Conservation (phyloP, 805 yeast genomes). For the Cyberlindnera lachancei region DNA sequence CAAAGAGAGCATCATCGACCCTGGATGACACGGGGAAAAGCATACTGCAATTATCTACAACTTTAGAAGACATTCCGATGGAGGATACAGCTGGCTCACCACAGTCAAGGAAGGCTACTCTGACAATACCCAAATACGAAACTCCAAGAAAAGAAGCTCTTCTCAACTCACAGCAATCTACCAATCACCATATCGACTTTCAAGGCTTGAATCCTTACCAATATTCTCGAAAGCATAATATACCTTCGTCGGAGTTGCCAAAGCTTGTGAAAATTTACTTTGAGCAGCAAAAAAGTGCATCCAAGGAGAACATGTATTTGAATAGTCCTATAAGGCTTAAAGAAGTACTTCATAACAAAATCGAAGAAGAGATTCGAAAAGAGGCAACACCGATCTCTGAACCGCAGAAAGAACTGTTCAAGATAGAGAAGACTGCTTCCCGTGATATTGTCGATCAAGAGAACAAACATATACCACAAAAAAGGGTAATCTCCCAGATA, state of each 20-base stretch:
- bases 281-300: constrained; percentile 29
- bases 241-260: constrained; percentile 31
- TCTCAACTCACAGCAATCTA: neutral
- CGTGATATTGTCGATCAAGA: constrained; percentile 9
- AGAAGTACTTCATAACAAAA: constrained; percentile 14
- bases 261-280: constrained; percentile 28
- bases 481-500: neutral
- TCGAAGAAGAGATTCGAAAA: constrained; percentile 22
- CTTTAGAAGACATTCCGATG: constrained; percentile 19
- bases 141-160: constrained; percentile 1
- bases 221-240: constrained; percentile 28
- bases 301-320: constrained; percentile 18
- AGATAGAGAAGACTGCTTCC: constrained; percentile 2
- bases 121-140: neutral
- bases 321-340: constrained; percentile 21
- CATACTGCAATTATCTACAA: constrained; percentile 1
- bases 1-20: constrained; percentile 23
- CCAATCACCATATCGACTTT: constrained; percentile 19
- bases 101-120: neutral
- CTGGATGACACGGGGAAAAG: constrained; percentile 2
- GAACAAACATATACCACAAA: constrained; percentile 1
- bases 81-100: constrained; percentile 8
- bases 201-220: constrained; percentile 34
- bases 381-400: constrained; percentile 10
- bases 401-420: constrained; percentile 12